phyloP scores from a whole-genome alignment of 1,284 basidiomycete species.

The Austroboletus rostrupii region DNA sequence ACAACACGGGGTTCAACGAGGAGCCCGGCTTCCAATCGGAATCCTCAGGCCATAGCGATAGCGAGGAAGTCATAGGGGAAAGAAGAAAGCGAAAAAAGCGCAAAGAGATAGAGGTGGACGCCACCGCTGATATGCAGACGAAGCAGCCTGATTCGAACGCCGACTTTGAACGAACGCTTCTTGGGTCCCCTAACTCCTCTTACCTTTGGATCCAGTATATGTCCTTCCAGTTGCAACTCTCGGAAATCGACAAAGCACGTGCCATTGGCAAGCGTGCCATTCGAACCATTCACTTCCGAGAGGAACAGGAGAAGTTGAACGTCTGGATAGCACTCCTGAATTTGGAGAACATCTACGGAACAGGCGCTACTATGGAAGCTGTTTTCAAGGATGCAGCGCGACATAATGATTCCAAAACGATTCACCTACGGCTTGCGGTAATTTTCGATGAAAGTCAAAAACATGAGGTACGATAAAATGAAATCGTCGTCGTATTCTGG shows the following conservation, averaged over 20 bases:
- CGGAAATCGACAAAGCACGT: conserved; percentile 92
- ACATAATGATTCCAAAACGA: conserved; percentile 88
- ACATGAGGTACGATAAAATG: conserved; percentile 54
- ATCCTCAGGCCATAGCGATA: conserved; percentile 48
- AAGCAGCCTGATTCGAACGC: conserved; percentile 86
- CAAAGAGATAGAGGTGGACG: conserved; percentile 75
- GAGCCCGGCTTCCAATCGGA: conserved; percentile 30
- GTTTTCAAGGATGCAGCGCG: conserved; percentile 89
- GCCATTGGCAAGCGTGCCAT: conserved; percentile 84
- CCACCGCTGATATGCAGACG: conserved; percentile 82
- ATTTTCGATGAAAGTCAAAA: conserved; percentile 87
- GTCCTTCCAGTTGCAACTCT: conserved; percentile 95
- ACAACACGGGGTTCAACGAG: conserved; percentile 33
- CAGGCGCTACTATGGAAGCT: conserved; percentile 71
- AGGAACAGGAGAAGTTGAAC: conserved; percentile 95
- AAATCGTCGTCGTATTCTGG: background rate
- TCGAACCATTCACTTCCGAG: conserved; percentile 88
- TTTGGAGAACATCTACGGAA: conserved; percentile 92
- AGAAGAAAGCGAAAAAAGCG: conserved; percentile 66
- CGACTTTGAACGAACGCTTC: conserved; percentile 91
- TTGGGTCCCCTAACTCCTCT: conserved; percentile 97
- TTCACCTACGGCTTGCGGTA: conserved; percentile 80
- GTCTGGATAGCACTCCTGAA: conserved; percentile 98
- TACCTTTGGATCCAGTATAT: conserved; percentile 99
- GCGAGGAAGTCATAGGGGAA: conserved; percentile 39